Conservation (phyloP, 805 yeast species). For the Kodamaea lidongshanica region DNA sequence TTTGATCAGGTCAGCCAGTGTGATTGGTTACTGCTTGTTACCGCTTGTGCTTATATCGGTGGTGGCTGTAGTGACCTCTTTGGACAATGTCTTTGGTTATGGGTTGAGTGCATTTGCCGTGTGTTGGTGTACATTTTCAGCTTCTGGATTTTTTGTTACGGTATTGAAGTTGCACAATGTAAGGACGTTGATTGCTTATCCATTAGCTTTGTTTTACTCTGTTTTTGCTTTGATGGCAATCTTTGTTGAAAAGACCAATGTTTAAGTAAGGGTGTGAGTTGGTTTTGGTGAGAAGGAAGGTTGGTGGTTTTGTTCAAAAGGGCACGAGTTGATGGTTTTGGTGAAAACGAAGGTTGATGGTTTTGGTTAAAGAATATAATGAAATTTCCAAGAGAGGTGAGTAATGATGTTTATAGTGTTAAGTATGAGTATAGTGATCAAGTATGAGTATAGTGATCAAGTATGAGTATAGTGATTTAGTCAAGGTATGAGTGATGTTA, state of each 20-base stretch:
- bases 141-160: conserved; percentile 87
- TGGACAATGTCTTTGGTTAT: conserved; percentile 76
- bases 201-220: conserved; percentile 83
- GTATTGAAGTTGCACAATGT: conserved; percentile 79
- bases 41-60: conserved; percentile 80
- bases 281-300: too few species aligned
- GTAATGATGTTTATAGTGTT: too few species aligned
- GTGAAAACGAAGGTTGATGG: too few species aligned
- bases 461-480: too few species aligned
- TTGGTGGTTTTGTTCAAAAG: too few species aligned
- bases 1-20: conserved; percentile 73
- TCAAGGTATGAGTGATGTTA: too few species aligned
- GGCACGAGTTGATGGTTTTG: too few species aligned
- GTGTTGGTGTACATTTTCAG: conserved; percentile 86
- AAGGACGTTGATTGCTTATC: conserved; percentile 88
- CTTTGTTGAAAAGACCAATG: conserved; percentile 46
- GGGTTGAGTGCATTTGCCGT: conserved; percentile 59
- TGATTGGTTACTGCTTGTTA: conserved; percentile 86
- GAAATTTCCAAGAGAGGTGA: too few species aligned
- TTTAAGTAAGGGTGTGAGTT: too few species aligned
- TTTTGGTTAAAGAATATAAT: too few species aligned
- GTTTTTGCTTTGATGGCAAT: conserved; percentile 95
- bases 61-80: conserved; percentile 55
- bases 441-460: too few species aligned
- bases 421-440: too few species aligned